Percentiles rank a stretch among this genome's conserved stretches.
Evolutionary conservation across 2,329 filamentous ascomycete species (phyloP).

Genomic region (Dendryphion nanum): DNA sequence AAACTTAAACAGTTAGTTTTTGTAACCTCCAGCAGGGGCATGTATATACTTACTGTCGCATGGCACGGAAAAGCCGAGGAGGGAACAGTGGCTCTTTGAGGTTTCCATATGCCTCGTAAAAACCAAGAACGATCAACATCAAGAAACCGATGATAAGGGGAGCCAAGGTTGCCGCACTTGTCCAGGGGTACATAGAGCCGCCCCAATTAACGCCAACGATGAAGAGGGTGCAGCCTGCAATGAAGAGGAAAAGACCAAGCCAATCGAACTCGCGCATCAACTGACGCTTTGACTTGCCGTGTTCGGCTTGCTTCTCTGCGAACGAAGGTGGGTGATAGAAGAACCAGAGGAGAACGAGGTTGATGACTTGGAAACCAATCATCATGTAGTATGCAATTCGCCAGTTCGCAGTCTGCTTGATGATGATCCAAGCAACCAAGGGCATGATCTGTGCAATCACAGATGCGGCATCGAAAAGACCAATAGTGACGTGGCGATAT

Average conservation of each 20-base stretch:
- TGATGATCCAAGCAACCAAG: constrained; percentile 30
- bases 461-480: constrained; percentile 32
- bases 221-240: constrained; percentile 28
- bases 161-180: constrained; percentile 18
- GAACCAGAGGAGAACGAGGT: constrained; percentile 20
- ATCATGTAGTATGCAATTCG: constrained; percentile 32
- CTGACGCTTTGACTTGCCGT: constrained; percentile 22
- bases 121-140: constrained; percentile 22
- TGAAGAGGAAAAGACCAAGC: constrained; percentile 25
- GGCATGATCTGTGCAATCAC: constrained; percentile 35
- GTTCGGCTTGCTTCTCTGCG: constrained; percentile 31
- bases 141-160: constrained; percentile 25
- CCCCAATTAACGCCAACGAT: constrained; percentile 31
- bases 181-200: constrained; percentile 25
- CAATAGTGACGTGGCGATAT: constrained; percentile 40
- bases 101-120: constrained; percentile 25
- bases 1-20: constrained; percentile 11
- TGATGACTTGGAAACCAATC: constrained; percentile 29
- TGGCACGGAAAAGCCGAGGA: constrained; percentile 26
- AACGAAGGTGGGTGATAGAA: constrained; percentile 40
- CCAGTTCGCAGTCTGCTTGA: constrained; percentile 27
- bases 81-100: constrained; percentile 28
- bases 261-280: constrained; percentile 28
- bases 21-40: neutral
- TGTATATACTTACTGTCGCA: constrained; percentile 14